Evolutionary conservation across 345 rosid species (phyloP).

Genomic region (Aurinia saxatilis): DNA sequence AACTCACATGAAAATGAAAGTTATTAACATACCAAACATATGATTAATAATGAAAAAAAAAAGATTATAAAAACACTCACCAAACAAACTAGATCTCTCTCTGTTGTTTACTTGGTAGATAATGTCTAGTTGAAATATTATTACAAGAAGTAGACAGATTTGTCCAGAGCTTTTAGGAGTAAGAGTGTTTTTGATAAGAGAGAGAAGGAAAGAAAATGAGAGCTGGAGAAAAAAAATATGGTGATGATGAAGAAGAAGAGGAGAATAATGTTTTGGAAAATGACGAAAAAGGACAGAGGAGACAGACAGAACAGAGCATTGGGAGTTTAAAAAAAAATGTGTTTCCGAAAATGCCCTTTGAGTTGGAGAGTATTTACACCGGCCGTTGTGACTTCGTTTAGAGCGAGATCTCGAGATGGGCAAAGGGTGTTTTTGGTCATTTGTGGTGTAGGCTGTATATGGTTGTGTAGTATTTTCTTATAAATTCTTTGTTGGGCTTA

Average conservation of each 20-base stretch:
- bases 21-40: neutral
- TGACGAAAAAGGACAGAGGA: constrained; percentile 18
- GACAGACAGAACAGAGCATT: constrained; percentile 13
- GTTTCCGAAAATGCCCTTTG: constrained; percentile 9
- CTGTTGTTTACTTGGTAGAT: neutral
- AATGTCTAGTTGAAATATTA: neutral
- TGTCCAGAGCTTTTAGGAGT: neutral
- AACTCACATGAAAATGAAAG: constrained; percentile 18
- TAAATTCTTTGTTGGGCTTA: neutral
- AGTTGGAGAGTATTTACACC: constrained; percentile 14
- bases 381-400: constrained; percentile 18
- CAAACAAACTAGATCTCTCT: constrained; percentile 16
- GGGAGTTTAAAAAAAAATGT: constrained; percentile 3
- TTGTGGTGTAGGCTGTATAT: neutral
- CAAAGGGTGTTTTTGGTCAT: constrained; percentile 17
- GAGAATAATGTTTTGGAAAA: constrained; percentile 2
- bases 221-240: neutral
- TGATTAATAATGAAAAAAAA: neutral
- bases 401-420: constrained; percentile 23
- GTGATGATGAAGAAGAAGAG: neutral
- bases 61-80: constrained; percentile 5
- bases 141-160: neutral
- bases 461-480: too few species aligned
- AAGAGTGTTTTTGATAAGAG: neutral
- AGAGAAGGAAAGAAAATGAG: constrained; percentile 9